Conservation (phyloP, 306 rosid species). For the Cucurbita ficifolia region DNA sequence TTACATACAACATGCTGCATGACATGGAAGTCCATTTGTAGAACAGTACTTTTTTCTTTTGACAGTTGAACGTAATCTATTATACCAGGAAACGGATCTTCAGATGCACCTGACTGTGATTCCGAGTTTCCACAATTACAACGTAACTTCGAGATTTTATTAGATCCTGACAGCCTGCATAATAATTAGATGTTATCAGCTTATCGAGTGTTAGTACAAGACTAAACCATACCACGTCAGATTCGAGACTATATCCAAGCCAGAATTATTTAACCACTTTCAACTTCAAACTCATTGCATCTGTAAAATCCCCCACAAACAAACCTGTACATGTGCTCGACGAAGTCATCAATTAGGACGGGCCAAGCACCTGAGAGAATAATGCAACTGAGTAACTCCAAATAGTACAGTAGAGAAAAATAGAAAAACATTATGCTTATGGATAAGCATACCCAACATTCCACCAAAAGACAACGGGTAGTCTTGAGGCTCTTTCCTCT, state of each 20-base stretch:
- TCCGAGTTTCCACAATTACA: conserved; percentile 66
- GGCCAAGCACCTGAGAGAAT: conserved; percentile 95
- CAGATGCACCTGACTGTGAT: conserved; percentile 30
- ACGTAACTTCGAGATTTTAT: conserved; percentile 21
- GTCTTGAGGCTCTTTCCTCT: not conserved
- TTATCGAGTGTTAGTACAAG: not conserved
- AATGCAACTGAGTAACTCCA: not conserved
- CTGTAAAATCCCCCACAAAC: conserved; percentile 13
- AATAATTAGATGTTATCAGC: not conserved
- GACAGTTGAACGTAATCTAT: not conserved
- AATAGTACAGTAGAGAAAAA: not conserved
- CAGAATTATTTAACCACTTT: not conserved
- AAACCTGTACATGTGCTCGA: conserved; percentile 94
- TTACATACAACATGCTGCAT: not conserved
- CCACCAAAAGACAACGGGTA: not conserved
- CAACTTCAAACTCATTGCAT: not conserved
- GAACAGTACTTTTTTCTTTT: not conserved
- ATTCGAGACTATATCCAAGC: not conserved
- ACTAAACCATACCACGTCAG: not conserved
- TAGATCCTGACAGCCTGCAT: conserved; percentile 50
- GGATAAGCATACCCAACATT: not conserved
- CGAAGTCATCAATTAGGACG: conserved; percentile 85
- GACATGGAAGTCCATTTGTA: not conserved
- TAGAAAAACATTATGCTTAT: not conserved
- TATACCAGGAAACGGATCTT: conserved; percentile 56